Base-by-base conservation (phyloP, 768 basidiomycete genomes). In the Hericium coralloides region DNA sequence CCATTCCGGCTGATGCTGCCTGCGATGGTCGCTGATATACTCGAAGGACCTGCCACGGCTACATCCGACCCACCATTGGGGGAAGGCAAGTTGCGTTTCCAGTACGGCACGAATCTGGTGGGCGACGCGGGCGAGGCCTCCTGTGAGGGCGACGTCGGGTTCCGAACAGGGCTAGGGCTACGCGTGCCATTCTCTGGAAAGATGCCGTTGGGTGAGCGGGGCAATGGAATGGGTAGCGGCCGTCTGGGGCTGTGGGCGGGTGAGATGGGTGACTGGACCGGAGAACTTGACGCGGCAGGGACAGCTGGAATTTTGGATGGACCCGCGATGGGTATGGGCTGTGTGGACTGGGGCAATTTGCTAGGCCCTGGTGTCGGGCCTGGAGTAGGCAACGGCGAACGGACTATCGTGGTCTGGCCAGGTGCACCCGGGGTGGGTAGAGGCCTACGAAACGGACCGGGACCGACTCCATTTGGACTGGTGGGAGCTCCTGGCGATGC, bases 341-440 rank as follows among this genome's bases (percentile, higher is more conserved):
- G 4, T 26, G 37, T 37, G 25, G 60, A 23, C 47, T 37, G 12
- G 36, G 57, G 12, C 55, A 48, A 14, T 5, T 60, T 18, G 62
- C 57, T 17, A 8, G 62, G 62, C 12, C 39, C 57, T 31, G 62
- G 62, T 1, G 62, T 61, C 36, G 62, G 62, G 7, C 60, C 60
- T 12, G 62, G 62, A 0, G 62, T 63, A 12, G 62, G 62, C 23
- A 63, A n/a, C 26, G 60, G 62, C 7, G 57, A 58, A 36, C 60
- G 57, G 15, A n/a, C 38, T 15, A 60, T 55, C 18, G 53, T 3
- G 39, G 57, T 23, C 2, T 56, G 49, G 8, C 50, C 45, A 9
- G 62, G 55, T 14, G 48, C 57, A 12, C 62, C 62, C n/a, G 62
- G 62, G 8, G 62, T 63, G 9, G 62, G 62, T 36, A 63, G 31